Base-by-base conservation (phyloP, 495 filamentous ascomycete genomes). In the Friedmanniomyces simplex region DNA sequence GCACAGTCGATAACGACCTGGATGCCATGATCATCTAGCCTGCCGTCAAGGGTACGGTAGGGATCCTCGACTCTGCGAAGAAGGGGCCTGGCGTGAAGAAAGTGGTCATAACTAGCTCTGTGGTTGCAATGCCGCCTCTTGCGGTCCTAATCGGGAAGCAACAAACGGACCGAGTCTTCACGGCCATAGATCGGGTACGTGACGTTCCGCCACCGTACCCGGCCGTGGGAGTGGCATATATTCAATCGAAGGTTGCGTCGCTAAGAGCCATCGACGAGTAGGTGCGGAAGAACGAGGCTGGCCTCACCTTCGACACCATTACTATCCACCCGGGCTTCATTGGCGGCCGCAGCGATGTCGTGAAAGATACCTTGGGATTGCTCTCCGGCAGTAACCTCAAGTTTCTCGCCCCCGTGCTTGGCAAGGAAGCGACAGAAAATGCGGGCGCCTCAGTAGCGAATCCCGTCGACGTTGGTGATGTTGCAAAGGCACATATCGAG, bases 261-360 rank as follows among this genome's bases (percentile, higher is more conserved):
- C 65, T 79, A n/a, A 57, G 69, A 21, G 63, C 63, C 7, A 68
- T 74, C 11, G 71, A 79, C 56, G 58, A 57, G 1, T 80, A 72
- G 65, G 62, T 77, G 12, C 54, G 59, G 54, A 58, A 64, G 1
- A 60, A 73, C 45, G 70, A 73, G 43, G 73, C 74, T 4, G 36
- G 16, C 8, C 8, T 37, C 34, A 37, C 61, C 7, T 79, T 75
- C 52, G 73, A 77, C 59, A 62, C 75, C 26, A 71, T 77, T 26
- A 65, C 74, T 62, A 67, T 80, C 55, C 68, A 73, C 56, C 77
- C 77, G 0, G 67, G 68, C 2, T 74, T 76, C 63, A 24, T 53
- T 13, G 11, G 26, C 32, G 51, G 51, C 51, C 51, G 51, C 34
- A 26, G 30, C 21, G 51, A 53, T 21, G 16, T 10, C 34, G 34